Evolutionary conservation across 345 rosid species (phyloP), one percentile per base, ranked within the genome.

Genomic region (Barbarea vulgaris): DNA sequence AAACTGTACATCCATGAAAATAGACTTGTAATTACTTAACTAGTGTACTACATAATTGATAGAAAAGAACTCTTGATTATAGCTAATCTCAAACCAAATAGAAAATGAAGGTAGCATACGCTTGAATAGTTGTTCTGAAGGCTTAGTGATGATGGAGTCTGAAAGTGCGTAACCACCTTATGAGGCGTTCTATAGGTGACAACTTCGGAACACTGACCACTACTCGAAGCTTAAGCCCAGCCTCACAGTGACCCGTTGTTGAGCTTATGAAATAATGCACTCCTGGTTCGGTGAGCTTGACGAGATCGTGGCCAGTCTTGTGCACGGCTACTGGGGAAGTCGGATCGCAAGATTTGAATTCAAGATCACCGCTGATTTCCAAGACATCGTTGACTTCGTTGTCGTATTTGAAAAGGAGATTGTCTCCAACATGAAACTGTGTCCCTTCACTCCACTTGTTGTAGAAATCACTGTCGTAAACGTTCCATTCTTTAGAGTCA

Each of bases 201-300:
- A n/a, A n/a, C n/a, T n/a, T n/a, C n/a, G n/a, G n/a, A n/a, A n/a
- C n/a, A n/a, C n/a, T n/a, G n/a, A n/a, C n/a, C n/a, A n/a, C n/a
- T n/a, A n/a, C n/a, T n/a, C n/a, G n/a, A n/a, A n/a, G n/a, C n/a
- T n/a, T n/a, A n/a, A n/a, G n/a, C n/a, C n/a, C n/a, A n/a, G n/a
- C n/a, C n/a, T n/a, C n/a, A n/a, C n/a, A n/a, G n/a, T n/a, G n/a
- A n/a, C n/a, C n/a, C n/a, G n/a, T n/a, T n/a, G n/a, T n/a, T 21
- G 55, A 50, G 28, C 55, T 50, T 14, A 54, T 54, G 59, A 54
- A 27, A 54, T 54, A 25, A 14, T 21, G 19, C 0, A 61, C 50
- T 61, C 50, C 51, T 19, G 51, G 66, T 22, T 61, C 15, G 33
- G 66, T 61, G 30, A 61, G 50, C 19, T 1, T 34, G 46, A 59